Percentiles rank a stretch among this genome's conserved stretches.
Evolutionary conservation across 2,329 filamentous ascomycete species (phyloP).

Genomic region (Amauroascus verrucosus): DNA sequence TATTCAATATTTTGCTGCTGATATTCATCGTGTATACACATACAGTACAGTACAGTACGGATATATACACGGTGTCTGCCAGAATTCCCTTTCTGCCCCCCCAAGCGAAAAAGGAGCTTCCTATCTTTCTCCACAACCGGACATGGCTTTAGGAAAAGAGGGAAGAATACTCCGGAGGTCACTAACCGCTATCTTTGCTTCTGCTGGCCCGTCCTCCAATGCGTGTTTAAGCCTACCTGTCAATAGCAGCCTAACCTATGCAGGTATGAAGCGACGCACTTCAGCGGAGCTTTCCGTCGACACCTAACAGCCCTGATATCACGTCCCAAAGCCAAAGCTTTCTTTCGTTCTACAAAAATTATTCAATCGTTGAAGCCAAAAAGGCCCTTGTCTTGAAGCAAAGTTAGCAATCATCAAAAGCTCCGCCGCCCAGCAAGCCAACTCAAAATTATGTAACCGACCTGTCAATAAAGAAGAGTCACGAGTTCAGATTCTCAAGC

Average conservation of each 20-base stretch:
- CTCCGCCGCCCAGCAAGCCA: neutral
- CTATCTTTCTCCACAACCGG: neutral
- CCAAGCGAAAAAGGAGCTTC: neutral
- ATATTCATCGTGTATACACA: too few species aligned
- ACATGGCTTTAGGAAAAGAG: neutral
- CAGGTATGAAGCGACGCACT: neutral
- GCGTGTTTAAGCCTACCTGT: conserved; percentile 2
- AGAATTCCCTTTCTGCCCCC: neutral
- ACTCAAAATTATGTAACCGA: neutral
- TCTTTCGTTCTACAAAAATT: neutral
- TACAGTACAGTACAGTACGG: too few species aligned
- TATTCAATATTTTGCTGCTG: too few species aligned
- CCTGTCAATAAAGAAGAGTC: neutral
- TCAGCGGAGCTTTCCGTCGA: neutral
- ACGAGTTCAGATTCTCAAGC: conserved; percentile 2
- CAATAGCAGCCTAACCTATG: neutral
- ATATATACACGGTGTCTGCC: too few species aligned
- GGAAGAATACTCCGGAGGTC: neutral
- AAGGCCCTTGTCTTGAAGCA: neutral
- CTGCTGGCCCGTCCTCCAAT: neutral
- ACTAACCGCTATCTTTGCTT: neutral
- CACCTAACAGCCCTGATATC: neutral
- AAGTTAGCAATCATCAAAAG: neutral
- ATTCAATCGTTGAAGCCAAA: neutral
- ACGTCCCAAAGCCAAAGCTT: neutral